Evolutionary conservation across 345 rosid species (phyloP), one percentile per base, ranked within the genome.

Genomic region (Odontarrhena argentea): DNA sequence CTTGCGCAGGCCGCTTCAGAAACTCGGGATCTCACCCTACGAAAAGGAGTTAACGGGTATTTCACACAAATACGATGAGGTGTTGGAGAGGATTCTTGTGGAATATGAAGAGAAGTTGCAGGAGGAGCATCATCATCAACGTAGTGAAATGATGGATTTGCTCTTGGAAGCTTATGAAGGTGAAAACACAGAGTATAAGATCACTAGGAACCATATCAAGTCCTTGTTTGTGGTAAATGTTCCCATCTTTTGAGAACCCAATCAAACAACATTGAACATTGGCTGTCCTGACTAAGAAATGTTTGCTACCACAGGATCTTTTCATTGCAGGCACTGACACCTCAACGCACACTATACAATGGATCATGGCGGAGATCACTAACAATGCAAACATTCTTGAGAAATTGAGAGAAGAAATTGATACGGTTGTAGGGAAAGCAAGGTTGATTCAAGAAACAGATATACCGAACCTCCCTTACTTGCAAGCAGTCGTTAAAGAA

Each of bases 151-250:
- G 32, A 2, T 28, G 78, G 81, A 70, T 74, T 51, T 62, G 44
- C 51, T 75, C 68, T 28, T 28, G 32, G 32, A 3, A 28, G 32
- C 57, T 15, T 28, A 67, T 57, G 51, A 45, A 1, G 69, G 66
- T 61, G 44, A 66, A 40, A 53, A 42, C 25, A 28, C 32, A 28
- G 9, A 22, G 1, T 49, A 26, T 49, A 15, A 28, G 32, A 28
- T 28, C 32, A 28, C 32, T 28, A 79, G 81, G 75, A 82, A 73
- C 47, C 81, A 86, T 35, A 67, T 82, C 13, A 84, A 86, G 59
- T 87, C 87, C 47, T 82, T 86, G 68, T 58, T 84, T 42, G 71
- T 81, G 86, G 89, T 86, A 76, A 10, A 12, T 43, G 5, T 42
- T 36, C 8, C 22, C 22, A 18, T 18, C 22, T 18, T 18, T 18